Percentiles rank a stretch among this genome's conserved stretches.
phyloP scores from a whole-genome alignment of 78 protist species.

The Diacronema lutheri region DNA sequence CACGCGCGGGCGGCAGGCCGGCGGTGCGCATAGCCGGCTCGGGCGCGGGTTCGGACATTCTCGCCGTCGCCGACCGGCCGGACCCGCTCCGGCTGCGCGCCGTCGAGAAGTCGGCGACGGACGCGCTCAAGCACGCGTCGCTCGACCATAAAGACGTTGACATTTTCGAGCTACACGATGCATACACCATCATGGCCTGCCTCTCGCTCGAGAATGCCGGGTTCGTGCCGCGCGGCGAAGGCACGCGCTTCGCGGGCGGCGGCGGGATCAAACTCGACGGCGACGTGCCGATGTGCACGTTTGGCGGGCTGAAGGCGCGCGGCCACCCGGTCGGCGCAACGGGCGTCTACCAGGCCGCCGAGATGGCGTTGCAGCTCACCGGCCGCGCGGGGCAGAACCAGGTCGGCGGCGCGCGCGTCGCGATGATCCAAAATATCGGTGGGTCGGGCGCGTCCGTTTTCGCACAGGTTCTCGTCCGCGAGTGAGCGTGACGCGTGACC shows the following conservation, averaged over 20 bases:
- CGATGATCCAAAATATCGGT: constrained; percentile 11
- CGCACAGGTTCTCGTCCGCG: not conserved
- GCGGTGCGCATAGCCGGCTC: not conserved
- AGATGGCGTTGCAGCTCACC: not conserved
- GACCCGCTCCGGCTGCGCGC: constrained; percentile 3
- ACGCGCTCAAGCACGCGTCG: not conserved
- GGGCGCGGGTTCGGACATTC: not conserved
- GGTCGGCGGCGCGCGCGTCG: not conserved
- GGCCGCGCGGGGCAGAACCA: constrained; percentile 17
- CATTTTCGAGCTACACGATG: constrained; percentile 25
- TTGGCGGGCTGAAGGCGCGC: constrained; percentile 39
- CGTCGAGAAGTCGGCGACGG: not conserved
- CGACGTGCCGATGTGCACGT: constrained; percentile 7
- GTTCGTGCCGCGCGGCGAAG: not conserved
- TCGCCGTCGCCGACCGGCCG: not conserved
- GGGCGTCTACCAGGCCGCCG: constrained; percentile 37
- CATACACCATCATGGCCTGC: constrained; percentile 7
- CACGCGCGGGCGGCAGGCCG: not conserved
- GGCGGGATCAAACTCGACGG: not conserved
- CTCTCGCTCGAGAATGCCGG: constrained; percentile 13
- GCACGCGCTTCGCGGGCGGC: not conserved
- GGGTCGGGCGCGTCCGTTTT: constrained; percentile 24
- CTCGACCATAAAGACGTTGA: not conserved
- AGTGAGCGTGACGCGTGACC: too few relatives aligned
- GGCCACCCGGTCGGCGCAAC: constrained; percentile 39